These are phyloP conservation scores for Karstenula rhodostoma DNA, from an alignment of 2,329 filamentous ascomycete genomes.

Conservation along the genomic window DNA sequence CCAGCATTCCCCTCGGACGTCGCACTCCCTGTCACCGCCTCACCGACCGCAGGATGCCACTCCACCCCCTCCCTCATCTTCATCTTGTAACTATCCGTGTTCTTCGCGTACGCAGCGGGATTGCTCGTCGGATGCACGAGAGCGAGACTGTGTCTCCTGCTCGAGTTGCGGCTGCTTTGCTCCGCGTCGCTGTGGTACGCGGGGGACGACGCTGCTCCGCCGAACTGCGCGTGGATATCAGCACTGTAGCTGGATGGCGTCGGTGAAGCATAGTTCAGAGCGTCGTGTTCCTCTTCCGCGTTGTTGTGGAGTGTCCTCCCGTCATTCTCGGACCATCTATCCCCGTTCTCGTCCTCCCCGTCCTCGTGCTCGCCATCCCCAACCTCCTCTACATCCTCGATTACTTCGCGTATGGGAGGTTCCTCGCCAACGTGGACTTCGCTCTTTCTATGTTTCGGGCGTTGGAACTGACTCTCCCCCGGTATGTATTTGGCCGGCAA, in stretches of 20 bases:
- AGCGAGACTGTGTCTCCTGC: not conserved
- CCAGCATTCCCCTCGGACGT: no score
- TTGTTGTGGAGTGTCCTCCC: not conserved
- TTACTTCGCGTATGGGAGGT: not conserved
- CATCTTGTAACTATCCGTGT: not conserved
- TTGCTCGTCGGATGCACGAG: conserved; percentile 4
- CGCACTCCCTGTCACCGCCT: no score
- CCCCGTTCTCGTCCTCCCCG: not conserved
- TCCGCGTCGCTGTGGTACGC: not conserved
- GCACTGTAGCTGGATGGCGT: not conserved
- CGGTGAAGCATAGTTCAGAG: no score
- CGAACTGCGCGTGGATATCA: not conserved
- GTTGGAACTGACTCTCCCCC: not conserved
- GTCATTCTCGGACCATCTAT: not conserved
- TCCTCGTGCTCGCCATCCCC: not conserved
- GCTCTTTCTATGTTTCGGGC: not conserved
- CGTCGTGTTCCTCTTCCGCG: no score
- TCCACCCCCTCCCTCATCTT: not conserved
- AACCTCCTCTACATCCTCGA: no score
- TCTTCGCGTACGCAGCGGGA: not conserved
- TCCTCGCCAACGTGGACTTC: not conserved
- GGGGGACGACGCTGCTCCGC: not conserved
- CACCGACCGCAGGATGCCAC: no score
- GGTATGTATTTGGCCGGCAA: not conserved
- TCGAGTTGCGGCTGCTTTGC: not conserved